Base-by-base conservation (phyloP, 306 rosid genomes). In the Acacia confusa region DNA sequence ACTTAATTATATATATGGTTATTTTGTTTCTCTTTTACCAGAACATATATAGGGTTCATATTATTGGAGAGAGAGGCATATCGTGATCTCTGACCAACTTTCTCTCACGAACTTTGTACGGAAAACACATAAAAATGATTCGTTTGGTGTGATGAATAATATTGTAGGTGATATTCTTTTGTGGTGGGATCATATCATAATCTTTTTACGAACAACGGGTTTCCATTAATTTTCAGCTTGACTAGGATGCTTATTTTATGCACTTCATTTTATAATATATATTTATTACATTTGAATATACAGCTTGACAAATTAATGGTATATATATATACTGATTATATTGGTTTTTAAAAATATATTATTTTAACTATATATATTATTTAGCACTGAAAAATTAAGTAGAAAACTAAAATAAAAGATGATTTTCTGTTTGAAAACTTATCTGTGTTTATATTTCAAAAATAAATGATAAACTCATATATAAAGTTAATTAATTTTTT, bases 131-230 rank as follows among this genome's bases (percentile, higher is more conserved):
- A 27, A 13, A 28, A 19, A 9, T 38, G 47, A 67, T 34, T 66
- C 70, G 20, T 67, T 65, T 5, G 40, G 6, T 24, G 30, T 58
- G 28, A 20, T 66, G 71, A 32, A 32, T 16, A 24, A 63, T 7
- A 65, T 17, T 50, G 19, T 16, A 65, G 38, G 38, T 65, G 43
- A 24, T 25, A 58, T 58, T 34, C n/a, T 34, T 66, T 25, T 17
- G 12, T n/a, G 22, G 47, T 57, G 78, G 81, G 58, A 70, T 82
- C 70, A 53, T 75, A 28, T 63, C 69, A 28, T 28, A 28, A 63
- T 28, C 69, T 63, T 63, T 7, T 63, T 7, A 60, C 9, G 67
- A 28, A 15, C 1, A 17, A 45, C 30, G 63, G 53, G 53, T 50
- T 79, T 80, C 50, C 28, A 4, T 47, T 57, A 19, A 30, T 61